Evolutionary conservation across 345 rosid genomes (phyloP).

Genomic region (Erucastrum elatum): DNA sequence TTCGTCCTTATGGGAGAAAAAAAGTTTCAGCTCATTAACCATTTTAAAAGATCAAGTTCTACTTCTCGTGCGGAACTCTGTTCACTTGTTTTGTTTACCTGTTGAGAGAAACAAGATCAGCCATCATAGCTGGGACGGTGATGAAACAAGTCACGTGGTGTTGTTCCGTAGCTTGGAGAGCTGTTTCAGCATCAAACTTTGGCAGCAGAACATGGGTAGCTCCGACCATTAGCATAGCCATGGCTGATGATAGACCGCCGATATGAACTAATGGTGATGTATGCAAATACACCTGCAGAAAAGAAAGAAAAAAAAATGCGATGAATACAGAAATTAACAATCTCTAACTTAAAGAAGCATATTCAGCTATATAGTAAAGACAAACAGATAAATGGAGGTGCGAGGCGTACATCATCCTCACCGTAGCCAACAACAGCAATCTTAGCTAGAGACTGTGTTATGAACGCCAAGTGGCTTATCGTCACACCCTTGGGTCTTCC

Average conservation of each 20-base stretch:
- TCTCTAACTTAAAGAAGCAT: neutral
- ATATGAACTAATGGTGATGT: slow-evolving; percentile 83
- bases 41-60: neutral
- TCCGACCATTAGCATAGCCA: slow-evolving; percentile 89
- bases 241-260: slow-evolving; percentile 83
- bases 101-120: slow-evolving; percentile 54
- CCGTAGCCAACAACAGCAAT: slow-evolving; percentile 72
- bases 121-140: slow-evolving; percentile 80
- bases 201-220: slow-evolving; percentile 75
- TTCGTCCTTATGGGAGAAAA: slow-evolving; percentile 38
- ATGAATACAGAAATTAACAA: neutral
- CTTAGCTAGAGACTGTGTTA: slow-evolving; percentile 81
- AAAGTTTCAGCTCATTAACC: neutral
- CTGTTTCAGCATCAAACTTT: slow-evolving; percentile 65
- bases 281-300: slow-evolving; percentile 79
- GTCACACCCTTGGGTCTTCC: slow-evolving; percentile 86
- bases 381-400: slow-evolving; percentile 8
- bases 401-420: slow-evolving; percentile 77
- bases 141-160: slow-evolving; percentile 72
- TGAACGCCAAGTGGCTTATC: slow-evolving; percentile 70
- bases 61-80: neutral
- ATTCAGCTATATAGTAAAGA: slow-evolving; percentile 2
- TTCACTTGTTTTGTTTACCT: slow-evolving; percentile 42
- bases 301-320: no score
- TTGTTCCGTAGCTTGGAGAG: slow-evolving; percentile 55